Conservation (phyloP, 2,329 filamentous ascomycete genomes). For the Sporothrix euskadiensis region DNA sequence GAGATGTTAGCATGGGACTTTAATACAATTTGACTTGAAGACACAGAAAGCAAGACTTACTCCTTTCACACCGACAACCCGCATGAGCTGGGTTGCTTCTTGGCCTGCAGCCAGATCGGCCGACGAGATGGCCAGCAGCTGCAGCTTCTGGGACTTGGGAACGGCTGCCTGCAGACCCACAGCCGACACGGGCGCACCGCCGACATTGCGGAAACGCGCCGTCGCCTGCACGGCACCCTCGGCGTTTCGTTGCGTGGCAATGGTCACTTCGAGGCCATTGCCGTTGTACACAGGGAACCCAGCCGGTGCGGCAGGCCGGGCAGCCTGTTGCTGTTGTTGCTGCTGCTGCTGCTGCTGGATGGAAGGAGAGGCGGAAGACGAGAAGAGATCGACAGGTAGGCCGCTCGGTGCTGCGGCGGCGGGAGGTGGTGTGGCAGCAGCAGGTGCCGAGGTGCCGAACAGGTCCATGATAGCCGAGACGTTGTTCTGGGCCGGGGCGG, state of each 20-base stretch:
- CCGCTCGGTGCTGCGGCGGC: slow-evolving; percentile 45
- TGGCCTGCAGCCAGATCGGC: slow-evolving; percentile 72
- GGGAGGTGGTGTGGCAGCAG: slow-evolving; percentile 41
- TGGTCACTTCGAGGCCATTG: slow-evolving; percentile 77
- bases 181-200: slow-evolving; percentile 65
- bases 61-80: slow-evolving; percentile 78
- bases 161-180: slow-evolving; percentile 92
- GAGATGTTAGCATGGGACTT: slow-evolving; percentile 23
- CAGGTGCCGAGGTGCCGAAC: slow-evolving; percentile 54
- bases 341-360: slow-evolving; percentile 35
- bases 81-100: slow-evolving; percentile 89
- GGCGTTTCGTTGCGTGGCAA: slow-evolving; percentile 80
- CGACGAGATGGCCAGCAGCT: slow-evolving; percentile 85
- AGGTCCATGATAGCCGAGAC: slow-evolving; percentile 85
- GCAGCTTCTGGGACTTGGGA: slow-evolving; percentile 92
- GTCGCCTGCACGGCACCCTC: slow-evolving; percentile 78
- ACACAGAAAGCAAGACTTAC: slow-evolving; percentile 61
- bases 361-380: slow-evolving; percentile 50
- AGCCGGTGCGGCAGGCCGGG: slow-evolving; percentile 42
- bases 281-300: slow-evolving; percentile 79
- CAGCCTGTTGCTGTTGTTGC: slow-evolving; percentile 37
- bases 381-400: slow-evolving; percentile 52
- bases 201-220: slow-evolving; percentile 79
- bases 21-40: slow-evolving; percentile 17
- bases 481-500: slow-evolving; percentile 58